These are phyloP conservation scores for Tremella mesenterica DNA, from an alignment of 768 basidiomycete genomes.

Conservation along the genomic window DNA sequence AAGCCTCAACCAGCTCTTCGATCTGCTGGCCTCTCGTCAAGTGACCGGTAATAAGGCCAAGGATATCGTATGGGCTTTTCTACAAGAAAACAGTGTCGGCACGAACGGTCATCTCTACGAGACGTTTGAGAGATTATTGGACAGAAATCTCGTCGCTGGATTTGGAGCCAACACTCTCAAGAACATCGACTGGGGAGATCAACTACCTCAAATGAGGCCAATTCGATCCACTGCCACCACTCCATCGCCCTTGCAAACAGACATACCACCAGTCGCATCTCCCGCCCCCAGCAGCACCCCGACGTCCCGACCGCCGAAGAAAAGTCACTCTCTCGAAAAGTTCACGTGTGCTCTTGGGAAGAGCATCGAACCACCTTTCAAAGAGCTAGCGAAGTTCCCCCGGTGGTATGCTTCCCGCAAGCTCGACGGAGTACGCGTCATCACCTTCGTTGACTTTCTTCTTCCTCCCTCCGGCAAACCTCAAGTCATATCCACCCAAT, in stretches of 20 bases:
- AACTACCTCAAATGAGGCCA: not conserved
- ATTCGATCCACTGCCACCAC: too few relatives aligned
- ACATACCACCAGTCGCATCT: not conserved
- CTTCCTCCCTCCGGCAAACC: slow-evolving; percentile 3
- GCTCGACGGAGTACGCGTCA: slow-evolving; percentile 36
- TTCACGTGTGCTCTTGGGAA: slow-evolving; percentile 36
- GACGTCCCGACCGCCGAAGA: not conserved
- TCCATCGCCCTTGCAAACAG: not conserved
- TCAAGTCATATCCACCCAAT: slow-evolving; percentile 12
- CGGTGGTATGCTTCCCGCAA: slow-evolving; percentile 42
- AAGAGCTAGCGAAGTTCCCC: slow-evolving; percentile 11
- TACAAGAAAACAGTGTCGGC: slow-evolving; percentile 13
- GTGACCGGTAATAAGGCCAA: slow-evolving; percentile 27
- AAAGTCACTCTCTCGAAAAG: not conserved
- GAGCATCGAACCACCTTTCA: slow-evolving; percentile 25
- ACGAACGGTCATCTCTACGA: slow-evolving; percentile 7
- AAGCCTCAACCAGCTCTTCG: slow-evolving; percentile 13
- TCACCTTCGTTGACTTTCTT: slow-evolving; percentile 32
- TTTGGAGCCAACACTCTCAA: slow-evolving; percentile 30
- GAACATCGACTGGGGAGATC: slow-evolving; percentile 19
- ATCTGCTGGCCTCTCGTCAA: slow-evolving; percentile 8
- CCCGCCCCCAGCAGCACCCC: not conserved
- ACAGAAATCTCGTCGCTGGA: slow-evolving; percentile 39
- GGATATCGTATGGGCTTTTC: slow-evolving; percentile 10
- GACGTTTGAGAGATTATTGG: slow-evolving; percentile 32